Evolutionary conservation across 2,329 filamentous ascomycete genomes (phyloP).

Genomic region (Pseudogymnoascus sp.): DNA sequence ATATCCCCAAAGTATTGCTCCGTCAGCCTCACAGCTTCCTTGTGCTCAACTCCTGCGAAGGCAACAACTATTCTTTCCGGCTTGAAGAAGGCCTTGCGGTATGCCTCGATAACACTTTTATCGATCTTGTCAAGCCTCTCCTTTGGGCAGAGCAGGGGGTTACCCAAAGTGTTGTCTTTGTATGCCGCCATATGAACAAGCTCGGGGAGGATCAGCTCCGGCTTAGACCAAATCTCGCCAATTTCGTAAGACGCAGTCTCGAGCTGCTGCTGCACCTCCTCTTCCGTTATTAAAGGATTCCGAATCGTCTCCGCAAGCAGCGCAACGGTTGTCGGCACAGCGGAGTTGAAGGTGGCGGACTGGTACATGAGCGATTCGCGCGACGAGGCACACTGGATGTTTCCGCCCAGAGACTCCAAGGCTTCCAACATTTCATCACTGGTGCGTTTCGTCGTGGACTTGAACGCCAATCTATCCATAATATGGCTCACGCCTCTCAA

Average conservation of each 20-base stretch:
- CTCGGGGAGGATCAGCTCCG: slow-evolving; percentile 90
- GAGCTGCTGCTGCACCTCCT: slow-evolving; percentile 79
- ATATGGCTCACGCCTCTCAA: slow-evolving; percentile 91
- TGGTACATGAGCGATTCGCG: slow-evolving; percentile 98
- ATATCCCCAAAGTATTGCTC: slow-evolving; percentile 90
- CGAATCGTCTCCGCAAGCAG: slow-evolving; percentile 91
- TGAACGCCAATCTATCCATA: slow-evolving; percentile 91
- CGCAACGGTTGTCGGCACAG: slow-evolving; percentile 72
- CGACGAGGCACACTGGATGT: slow-evolving; percentile 93
- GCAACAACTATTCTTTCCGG: slow-evolving; percentile 91
- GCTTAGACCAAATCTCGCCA: slow-evolving; percentile 94
- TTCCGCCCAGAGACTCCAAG: slow-evolving; percentile 82
- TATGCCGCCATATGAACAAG: slow-evolving; percentile 92
- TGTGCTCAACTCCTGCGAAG: slow-evolving; percentile 84
- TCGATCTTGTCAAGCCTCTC: slow-evolving; percentile 72
- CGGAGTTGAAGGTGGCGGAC: slow-evolving; percentile 91
- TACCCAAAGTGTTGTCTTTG: slow-evolving; percentile 91
- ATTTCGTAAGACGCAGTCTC: slow-evolving; percentile 93
- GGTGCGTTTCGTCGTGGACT: slow-evolving; percentile 63
- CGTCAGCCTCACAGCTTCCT: slow-evolving; percentile 67
- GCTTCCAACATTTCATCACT: slow-evolving; percentile 81
- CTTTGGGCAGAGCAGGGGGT: slow-evolving; percentile 82
- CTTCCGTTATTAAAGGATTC: slow-evolving; percentile 72
- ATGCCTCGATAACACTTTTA: slow-evolving; percentile 62
- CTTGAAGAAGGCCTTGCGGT: slow-evolving; percentile 73